These are phyloP conservation scores for Pascua sp. DNA, from an alignment of 1,284 basidiomycete genomes.

Conservation along the genomic window DNA sequence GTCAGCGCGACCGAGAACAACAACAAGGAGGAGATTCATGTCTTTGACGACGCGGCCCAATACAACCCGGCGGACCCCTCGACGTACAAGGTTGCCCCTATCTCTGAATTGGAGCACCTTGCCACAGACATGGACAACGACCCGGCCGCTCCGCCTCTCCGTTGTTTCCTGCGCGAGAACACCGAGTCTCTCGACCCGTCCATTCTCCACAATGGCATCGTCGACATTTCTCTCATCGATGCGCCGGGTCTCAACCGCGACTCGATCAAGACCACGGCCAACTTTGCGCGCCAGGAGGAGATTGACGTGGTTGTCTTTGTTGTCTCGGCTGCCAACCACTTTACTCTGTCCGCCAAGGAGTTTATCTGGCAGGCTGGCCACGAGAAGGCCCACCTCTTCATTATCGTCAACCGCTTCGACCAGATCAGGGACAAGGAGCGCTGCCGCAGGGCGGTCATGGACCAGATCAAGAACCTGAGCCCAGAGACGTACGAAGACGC, in stretches of 20 bases:
- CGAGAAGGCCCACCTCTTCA: conserved; percentile 97
- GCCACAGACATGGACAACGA: conserved; percentile 70
- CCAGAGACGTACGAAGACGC: conserved; percentile 89
- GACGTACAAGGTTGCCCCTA: conserved; percentile 68
- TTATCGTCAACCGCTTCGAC: conserved; percentile 96
- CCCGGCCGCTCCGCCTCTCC: conserved; percentile 63
- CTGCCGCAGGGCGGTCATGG: conserved; percentile 82
- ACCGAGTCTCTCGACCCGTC: conserved; percentile 70
- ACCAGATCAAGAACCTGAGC: conserved; percentile 90
- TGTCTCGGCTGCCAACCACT: conserved; percentile 97
- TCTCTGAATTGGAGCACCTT: conserved; percentile 74
- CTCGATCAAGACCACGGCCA: conserved; percentile 88
- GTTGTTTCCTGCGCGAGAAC: conserved; percentile 72
- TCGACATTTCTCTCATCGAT: conserved; percentile 97
- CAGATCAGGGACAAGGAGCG: conserved; percentile 94
- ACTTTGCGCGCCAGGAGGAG: conserved; percentile 95
- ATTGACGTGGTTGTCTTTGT: conserved; percentile 99
- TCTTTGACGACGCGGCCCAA: conserved; percentile 54
- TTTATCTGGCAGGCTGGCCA: conserved; percentile 90
- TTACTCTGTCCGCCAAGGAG: conserved; percentile 92
- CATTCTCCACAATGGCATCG: conserved; percentile 90
- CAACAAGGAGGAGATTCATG: conserved; percentile 46
- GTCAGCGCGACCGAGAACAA: conserved; percentile 84
- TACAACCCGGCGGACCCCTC: conserved; percentile 70
- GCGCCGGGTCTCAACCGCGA: conserved; percentile 97